phyloP scores from a whole-genome alignment of 2,329 filamentous ascomycete species.

The Sporothrix inflata region DNA sequence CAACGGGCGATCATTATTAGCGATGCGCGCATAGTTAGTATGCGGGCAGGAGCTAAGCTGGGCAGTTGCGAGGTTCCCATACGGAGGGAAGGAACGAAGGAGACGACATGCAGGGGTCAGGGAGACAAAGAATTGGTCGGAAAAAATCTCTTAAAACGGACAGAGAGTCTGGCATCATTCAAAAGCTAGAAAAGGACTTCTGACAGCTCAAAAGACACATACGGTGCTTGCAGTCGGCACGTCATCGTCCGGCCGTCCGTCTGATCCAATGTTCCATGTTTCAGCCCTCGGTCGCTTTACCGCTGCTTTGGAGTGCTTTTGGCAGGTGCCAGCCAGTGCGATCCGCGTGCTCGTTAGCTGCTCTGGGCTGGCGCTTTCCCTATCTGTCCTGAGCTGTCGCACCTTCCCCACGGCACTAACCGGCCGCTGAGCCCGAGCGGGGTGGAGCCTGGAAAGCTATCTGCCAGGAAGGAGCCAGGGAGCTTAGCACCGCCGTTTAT shows the following conservation, averaged over 20 bases:
- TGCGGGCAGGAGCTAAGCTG: slow-evolving; percentile 13
- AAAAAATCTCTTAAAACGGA: too few relatives aligned
- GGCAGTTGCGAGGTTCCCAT: background rate
- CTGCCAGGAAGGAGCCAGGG: slow-evolving; percentile 3
- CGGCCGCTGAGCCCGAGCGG: background rate
- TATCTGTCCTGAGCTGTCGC: background rate
- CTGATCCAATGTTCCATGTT: background rate
- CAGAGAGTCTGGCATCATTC: background rate
- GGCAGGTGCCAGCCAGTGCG: background rate
- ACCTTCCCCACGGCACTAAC: slow-evolving; percentile 21
- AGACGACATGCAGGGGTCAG: background rate
- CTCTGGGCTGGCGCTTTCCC: slow-evolving; percentile 1
- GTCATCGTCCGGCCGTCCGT: background rate
- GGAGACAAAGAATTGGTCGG: background rate
- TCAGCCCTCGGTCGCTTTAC: background rate
- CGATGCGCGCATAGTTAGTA: background rate
- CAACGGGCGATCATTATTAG: slow-evolving; percentile 23
- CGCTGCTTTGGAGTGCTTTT: background rate
- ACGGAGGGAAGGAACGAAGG: background rate
- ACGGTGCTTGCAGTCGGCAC: background rate
- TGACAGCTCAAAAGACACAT: background rate
- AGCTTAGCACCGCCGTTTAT: background rate
- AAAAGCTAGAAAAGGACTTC: background rate
- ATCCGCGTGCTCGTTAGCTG: slow-evolving; percentile 1
- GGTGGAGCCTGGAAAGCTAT: background rate